Evolutionary conservation across 441 rosid genomes (phyloP).

Genomic region (Lepidium campestre): DNA sequence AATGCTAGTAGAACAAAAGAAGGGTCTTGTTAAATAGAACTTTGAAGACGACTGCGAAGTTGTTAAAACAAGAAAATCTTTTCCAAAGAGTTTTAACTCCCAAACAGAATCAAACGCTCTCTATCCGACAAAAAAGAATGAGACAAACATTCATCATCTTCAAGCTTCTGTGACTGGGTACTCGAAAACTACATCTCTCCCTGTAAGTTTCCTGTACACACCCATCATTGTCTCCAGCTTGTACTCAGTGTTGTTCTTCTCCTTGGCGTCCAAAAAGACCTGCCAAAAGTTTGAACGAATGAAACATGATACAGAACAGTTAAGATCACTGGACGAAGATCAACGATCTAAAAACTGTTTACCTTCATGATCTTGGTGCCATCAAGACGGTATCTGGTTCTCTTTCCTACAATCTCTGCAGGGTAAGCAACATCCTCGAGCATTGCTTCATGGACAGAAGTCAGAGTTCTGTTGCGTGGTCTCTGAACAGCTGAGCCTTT

Average conservation of each 20-base stretch:
- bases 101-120: constrained; percentile 3
- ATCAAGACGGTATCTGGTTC: constrained; percentile 66
- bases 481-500: constrained; percentile 83
- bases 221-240: constrained; percentile 64
- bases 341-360: not conserved
- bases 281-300: not conserved
- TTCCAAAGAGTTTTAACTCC: not conserved
- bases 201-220: constrained; percentile 75
- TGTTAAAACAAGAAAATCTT: constrained; percentile 5
- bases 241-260: constrained; percentile 49
- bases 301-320: not conserved
- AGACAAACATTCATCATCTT: constrained; percentile 12
- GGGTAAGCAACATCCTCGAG: constrained; percentile 78
- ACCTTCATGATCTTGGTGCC: constrained; percentile 81
- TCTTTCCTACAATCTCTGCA: constrained; percentile 87
- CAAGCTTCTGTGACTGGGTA: constrained; percentile 50
- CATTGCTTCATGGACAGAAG: constrained; percentile 74
- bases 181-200: constrained; percentile 74
- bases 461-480: constrained; percentile 74
- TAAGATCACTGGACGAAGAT: not conserved
- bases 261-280: constrained; percentile 79
- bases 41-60: not conserved
- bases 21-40: not conserved
- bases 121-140: constrained; percentile 17
- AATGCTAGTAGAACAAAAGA: not conserved